These are phyloP conservation scores for Neofusicoccum parvum DNA, from an alignment of 2,329 filamentous ascomycete species.

Conservation along the genomic window DNA sequence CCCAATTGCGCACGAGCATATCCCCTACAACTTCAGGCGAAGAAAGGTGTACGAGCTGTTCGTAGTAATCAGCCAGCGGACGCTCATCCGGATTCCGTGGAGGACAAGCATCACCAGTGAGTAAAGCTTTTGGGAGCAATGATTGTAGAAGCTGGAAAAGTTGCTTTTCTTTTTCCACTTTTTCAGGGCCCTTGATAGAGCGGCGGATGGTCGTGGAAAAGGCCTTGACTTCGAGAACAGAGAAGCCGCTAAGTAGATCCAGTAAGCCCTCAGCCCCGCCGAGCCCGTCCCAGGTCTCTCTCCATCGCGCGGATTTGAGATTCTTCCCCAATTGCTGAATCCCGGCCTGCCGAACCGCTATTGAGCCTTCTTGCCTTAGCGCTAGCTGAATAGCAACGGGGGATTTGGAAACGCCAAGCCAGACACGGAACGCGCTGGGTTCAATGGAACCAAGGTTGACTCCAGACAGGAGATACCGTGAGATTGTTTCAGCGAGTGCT, in stretches of 20 bases:
- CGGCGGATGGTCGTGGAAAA: not conserved
- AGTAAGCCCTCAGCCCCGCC: conserved; percentile 32
- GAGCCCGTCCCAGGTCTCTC: conserved; percentile 31
- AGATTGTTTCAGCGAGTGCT: not conserved
- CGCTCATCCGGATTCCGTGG: not conserved
- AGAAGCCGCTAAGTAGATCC: conserved; percentile 14
- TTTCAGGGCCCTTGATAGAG: not conserved
- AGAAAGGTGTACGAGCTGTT: not conserved
- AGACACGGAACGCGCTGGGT: conserved; percentile 28
- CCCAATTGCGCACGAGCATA: not conserved
- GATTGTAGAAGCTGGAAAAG: not conserved
- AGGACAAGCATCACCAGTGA: not conserved
- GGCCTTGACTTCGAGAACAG: not conserved
- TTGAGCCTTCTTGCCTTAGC: conserved; percentile 30
- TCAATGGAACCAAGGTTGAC: conserved; percentile 27
- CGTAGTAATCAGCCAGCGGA: not conserved
- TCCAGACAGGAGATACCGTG: conserved; percentile 9
- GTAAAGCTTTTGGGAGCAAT: not conserved
- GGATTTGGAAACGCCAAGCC: conserved; percentile 31
- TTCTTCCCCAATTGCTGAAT: conserved; percentile 28
- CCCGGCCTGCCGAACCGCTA: conserved; percentile 27
- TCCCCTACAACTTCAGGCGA: not conserved
- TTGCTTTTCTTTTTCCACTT: not conserved
- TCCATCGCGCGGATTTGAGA: conserved; percentile 27
- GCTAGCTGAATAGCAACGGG: conserved; percentile 25